A percentile compares a stretch with the other conserved stretches of the same genome.
phyloP scores from a whole-genome alignment of 2,329 filamentous ascomycete genomes.

The Eutypa lata region DNA sequence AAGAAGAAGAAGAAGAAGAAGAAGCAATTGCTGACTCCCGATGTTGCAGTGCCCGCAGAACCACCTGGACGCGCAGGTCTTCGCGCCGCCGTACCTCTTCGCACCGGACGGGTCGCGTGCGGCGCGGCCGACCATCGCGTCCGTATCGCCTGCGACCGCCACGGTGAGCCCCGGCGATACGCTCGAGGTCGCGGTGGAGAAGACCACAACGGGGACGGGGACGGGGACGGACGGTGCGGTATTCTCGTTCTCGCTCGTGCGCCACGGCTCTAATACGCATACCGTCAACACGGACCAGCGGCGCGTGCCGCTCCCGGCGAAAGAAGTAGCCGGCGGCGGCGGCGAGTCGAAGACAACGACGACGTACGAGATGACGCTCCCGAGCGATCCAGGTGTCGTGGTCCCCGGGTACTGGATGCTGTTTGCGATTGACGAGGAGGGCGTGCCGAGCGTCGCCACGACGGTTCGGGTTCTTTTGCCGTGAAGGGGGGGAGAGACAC shows the following conservation, averaged over 20 bases:
- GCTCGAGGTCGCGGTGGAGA: constrained; percentile 30
- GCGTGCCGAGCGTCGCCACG: constrained; percentile 41
- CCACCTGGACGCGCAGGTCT: constrained; percentile 50
- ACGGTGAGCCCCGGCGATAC: constrained; percentile 29
- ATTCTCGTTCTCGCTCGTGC: constrained; percentile 37
- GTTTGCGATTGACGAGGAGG: constrained; percentile 39
- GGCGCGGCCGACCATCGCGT: constrained; percentile 36
- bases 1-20: too few species aligned
- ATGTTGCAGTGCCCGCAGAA: constrained; percentile 42
- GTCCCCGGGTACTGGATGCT: constrained; percentile 48
- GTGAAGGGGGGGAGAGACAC: constrained; percentile 1
- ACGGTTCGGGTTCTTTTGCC: constrained; percentile 28
- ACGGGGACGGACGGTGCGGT: constrained; percentile 25
- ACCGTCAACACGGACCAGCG: constrained; percentile 52
- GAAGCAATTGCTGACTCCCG: too few species aligned
- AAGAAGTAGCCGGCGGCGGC: constrained; percentile 13
- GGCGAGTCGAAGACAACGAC: constrained; percentile 3
- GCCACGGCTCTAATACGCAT: constrained; percentile 44
- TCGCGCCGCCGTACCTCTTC: constrained; percentile 49
- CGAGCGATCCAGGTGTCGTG: constrained; percentile 40
- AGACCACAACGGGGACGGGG: too few species aligned
- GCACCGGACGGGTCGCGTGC: constrained; percentile 34
- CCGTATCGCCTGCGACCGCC: constrained; percentile 22
- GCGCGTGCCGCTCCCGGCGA: constrained; percentile 36
- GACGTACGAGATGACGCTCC: constrained; percentile 35